Base-by-base conservation (phyloP, 257 asterid genomes). In the Solanum sitiens region DNA sequence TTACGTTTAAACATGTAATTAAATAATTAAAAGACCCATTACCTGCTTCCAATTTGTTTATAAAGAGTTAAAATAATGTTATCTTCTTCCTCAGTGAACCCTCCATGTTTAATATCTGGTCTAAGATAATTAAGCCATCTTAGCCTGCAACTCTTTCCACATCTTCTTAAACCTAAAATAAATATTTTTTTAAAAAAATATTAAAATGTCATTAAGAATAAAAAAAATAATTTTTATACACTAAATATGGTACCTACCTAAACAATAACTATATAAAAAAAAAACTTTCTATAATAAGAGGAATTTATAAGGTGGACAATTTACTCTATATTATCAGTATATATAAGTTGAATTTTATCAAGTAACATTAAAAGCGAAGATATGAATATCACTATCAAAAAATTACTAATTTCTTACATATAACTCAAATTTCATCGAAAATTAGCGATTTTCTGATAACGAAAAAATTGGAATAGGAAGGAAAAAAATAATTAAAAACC, bases 81-180 rank as follows among this genome's bases (percentile, higher is more conserved):
- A 37, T 94, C 96, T 93, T 95, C 98, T 86, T 94, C 94, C 9
- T 92, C 89, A 68, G 95, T 92, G 23, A 94, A 95, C 8, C 94
- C 93, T 30, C 98, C 98, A 63, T 94, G 98, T 72, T 92, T 94
- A 88, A 94, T 93, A 86, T 92, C 90, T 18, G 98, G 98, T 50
- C 98, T 56, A 0, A 95, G 96, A 82, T 95, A 95, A 89, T 95
- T 95, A 2, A 95, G 93, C 98, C 98, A 95, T 89, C 98, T 92
- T 39, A 95, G 90, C 6, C 98, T 91, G 75, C 98, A 95, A 53
- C 98, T 95, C 90, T 95, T 95, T 1, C 98, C 98, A 6, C 98
- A 95, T n/a, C 96, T 94, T 37, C 87, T 93, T 56, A 95, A 93
- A 8, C 95, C 97, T 95, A 56, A 37, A 86, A 61, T 21, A 61